Evolutionary conservation across 495 filamentous ascomycete genomes (phyloP).

Genomic region (Neurospora tetrasperma): DNA sequence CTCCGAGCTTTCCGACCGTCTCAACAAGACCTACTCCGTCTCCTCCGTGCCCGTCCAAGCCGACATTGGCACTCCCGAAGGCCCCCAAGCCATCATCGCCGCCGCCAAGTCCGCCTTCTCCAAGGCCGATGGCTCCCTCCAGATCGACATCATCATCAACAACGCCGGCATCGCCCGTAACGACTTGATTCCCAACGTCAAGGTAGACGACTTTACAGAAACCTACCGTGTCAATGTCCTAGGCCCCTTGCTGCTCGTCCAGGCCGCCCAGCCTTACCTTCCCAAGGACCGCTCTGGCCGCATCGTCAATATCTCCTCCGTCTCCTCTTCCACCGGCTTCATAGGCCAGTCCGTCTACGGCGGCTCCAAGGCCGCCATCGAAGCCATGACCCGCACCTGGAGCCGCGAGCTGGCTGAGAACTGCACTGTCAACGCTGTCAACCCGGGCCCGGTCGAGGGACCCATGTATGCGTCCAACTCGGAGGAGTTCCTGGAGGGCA

Average conservation of each 20-base stretch:
- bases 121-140: slow-evolving; percentile 33
- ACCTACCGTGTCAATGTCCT: slow-evolving; percentile 79
- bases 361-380: slow-evolving; percentile 80
- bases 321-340: slow-evolving; percentile 61
- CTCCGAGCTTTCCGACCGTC: slow-evolving; percentile 24
- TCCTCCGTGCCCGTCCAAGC: slow-evolving; percentile 29
- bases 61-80: slow-evolving; percentile 32
- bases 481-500: slow-evolving; percentile 28
- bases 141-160: slow-evolving; percentile 82
- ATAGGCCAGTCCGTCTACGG: slow-evolving; percentile 67
- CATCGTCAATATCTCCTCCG: slow-evolving; percentile 67
- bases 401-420: slow-evolving; percentile 66
- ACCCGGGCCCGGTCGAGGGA: slow-evolving; percentile 78
- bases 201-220: slow-evolving; percentile 50
- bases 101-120: slow-evolving; percentile 19
- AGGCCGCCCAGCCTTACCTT: slow-evolving; percentile 59
- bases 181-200: slow-evolving; percentile 46
- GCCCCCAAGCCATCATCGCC: slow-evolving; percentile 27
- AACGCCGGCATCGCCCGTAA: slow-evolving; percentile 68
- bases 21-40: slow-evolving; percentile 33
- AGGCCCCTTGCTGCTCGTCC: slow-evolving; percentile 69
- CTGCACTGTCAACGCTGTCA: slow-evolving; percentile 76
- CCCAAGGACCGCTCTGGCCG: slow-evolving; percentile 65
- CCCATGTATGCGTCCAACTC: slow-evolving; percentile 49
- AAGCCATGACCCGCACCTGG: slow-evolving; percentile 92